Conservation (phyloP, 2,329 filamentous ascomycete species). For the Plectosphaerella cucumerina region DNA sequence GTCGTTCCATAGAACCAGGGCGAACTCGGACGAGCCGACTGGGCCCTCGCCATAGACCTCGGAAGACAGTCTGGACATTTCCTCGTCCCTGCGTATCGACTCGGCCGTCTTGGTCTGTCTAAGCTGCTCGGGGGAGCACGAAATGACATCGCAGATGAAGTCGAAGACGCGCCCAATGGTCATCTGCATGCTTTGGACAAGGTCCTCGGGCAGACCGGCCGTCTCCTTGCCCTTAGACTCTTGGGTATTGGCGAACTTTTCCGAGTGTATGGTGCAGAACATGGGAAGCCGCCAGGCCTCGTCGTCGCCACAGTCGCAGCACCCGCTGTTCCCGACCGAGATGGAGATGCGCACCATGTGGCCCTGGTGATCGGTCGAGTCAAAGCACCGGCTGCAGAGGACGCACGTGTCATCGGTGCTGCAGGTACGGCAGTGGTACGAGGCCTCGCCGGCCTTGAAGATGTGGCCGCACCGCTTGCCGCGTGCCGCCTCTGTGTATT, state of each 20-base stretch:
- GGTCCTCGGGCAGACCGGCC: constrained; percentile 64
- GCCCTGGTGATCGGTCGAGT: constrained; percentile 88
- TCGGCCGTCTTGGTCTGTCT: constrained; percentile 79
- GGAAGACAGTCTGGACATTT: constrained; percentile 68
- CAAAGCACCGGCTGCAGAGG: constrained; percentile 89
- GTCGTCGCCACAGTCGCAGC: constrained; percentile 94
- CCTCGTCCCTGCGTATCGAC: constrained; percentile 77
- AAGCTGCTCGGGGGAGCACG: constrained; percentile 93
- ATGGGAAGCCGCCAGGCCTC: constrained; percentile 90
- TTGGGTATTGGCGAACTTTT: constrained; percentile 40
- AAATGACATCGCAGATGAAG: constrained; percentile 96
- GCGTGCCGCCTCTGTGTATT: constrained; percentile 87
- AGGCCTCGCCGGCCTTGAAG: constrained; percentile 89
- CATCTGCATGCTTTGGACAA: constrained; percentile 73
- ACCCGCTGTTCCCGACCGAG: constrained; percentile 87
- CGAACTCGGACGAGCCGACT: constrained; percentile 69
- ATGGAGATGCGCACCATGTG: constrained; percentile 89
- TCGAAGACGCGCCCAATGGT: constrained; percentile 84
- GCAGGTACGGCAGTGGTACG: constrained; percentile 92
- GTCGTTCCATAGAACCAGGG: constrained; percentile 92
- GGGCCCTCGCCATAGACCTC: constrained; percentile 67
- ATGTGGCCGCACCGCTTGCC: constrained; percentile 97
- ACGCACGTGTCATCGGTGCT: constrained; percentile 93
- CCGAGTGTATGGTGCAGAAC: constrained; percentile 89
- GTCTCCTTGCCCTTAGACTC: constrained; percentile 61